Conservation (phyloP, 2,329 filamentous ascomycete species). For the Emergomyces africanus region DNA sequence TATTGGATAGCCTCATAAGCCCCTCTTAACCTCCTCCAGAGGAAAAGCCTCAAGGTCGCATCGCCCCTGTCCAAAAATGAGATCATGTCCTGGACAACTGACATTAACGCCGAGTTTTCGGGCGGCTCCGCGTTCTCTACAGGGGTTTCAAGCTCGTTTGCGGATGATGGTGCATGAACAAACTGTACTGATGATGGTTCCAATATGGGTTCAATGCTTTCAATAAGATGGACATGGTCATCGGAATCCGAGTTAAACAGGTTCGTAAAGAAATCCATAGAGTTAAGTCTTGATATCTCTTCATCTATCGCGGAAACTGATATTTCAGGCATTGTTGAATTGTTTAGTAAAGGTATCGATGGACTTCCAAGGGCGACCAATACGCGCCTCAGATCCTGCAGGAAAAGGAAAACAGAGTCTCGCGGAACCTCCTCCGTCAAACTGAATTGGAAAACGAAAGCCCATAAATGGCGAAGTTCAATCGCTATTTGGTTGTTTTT, state of each 20-base stretch:
- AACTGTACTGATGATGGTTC: constrained; percentile 44
- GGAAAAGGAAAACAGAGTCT: constrained; percentile 48
- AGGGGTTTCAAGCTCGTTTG: neutral
- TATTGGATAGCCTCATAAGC: constrained; percentile 81
- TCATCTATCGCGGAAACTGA: constrained; percentile 73
- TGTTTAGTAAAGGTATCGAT: constrained; percentile 59
- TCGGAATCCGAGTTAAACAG: constrained; percentile 74
- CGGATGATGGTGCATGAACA: neutral
- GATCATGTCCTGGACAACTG: constrained; percentile 54
- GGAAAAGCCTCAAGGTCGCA: constrained; percentile 67
- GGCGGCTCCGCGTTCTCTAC: neutral
- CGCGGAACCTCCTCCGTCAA: constrained; percentile 43
- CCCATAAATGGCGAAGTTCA: constrained; percentile 52
- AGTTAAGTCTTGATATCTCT: constrained; percentile 83
- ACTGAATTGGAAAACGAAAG: constrained; percentile 49
- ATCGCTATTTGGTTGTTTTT: constrained; percentile 30
- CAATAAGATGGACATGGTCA: constrained; percentile 74
- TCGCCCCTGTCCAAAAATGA: constrained; percentile 73
- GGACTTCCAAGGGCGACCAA: constrained; percentile 37
- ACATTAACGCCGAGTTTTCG: neutral
- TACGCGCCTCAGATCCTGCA: constrained; percentile 48
- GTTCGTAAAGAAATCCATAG: constrained; percentile 89
- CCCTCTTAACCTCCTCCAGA: constrained; percentile 84
- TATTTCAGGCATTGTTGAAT: constrained; percentile 75
- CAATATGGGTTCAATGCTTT: constrained; percentile 81